Percentiles rank a stretch among this genome's conserved stretches.
These are phyloP conservation scores for Yarrowia sp. DNA, from an alignment of 805 yeast genomes.

Conservation along the genomic window DNA sequence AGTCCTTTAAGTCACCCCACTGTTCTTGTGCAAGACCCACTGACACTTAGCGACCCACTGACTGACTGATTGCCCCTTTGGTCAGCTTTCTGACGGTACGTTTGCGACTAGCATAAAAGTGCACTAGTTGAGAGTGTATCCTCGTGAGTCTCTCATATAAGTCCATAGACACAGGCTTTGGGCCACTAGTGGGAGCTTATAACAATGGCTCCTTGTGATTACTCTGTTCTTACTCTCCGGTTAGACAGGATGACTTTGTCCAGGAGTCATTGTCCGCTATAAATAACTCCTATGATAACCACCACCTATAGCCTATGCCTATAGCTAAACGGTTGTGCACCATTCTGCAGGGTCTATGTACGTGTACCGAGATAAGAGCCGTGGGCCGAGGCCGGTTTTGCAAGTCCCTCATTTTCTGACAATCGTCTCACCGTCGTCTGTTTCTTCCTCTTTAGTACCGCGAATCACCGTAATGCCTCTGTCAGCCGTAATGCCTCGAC, in stretches of 20 bases:
- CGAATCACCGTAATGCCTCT: too few relatives aligned
- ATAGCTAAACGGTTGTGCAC: too few relatives aligned
- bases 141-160: too few relatives aligned
- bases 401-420: too few relatives aligned
- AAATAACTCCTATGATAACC: too few relatives aligned
- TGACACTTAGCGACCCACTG: background rate
- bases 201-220: constrained; percentile 2
- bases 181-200: background rate
- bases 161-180: constrained; percentile 1
- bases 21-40: background rate
- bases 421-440: background rate
- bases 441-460: background rate
- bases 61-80: constrained; percentile 9
- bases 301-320: too few relatives aligned
- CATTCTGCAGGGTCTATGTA: too few relatives aligned
- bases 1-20: constrained; percentile 5
- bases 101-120: background rate
- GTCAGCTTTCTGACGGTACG: background rate
- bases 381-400: too few relatives aligned
- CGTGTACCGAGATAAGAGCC: too few relatives aligned
- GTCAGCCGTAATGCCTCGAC: background rate
- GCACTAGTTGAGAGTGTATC: background rate
- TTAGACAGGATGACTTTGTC: too few relatives aligned
- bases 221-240: background rate
- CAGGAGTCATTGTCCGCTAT: background rate